Conservation (phyloP, 148 eudicot species). For the Pouteria glomerata region DNA sequence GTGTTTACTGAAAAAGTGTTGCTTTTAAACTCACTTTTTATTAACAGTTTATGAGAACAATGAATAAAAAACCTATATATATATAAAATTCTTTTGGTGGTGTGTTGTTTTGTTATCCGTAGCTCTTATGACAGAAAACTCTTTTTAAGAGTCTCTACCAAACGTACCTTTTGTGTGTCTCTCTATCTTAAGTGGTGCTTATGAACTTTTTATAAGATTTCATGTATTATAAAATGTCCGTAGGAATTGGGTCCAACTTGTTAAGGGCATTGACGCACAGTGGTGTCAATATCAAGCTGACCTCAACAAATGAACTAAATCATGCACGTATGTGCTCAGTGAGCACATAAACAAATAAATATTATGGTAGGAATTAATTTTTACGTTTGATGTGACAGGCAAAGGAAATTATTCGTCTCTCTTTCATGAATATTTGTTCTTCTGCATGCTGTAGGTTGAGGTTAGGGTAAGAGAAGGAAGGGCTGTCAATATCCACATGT, state of each 20-base stretch:
- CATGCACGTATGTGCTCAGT: neutral
- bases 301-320: no score
- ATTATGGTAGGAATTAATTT: no score
- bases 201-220: neutral
- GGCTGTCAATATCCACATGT: conserved; percentile 90
- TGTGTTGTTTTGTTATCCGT: neutral
- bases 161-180: neutral
- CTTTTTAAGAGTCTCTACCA: neutral
- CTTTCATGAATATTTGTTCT: no score
- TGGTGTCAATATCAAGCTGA: neutral
- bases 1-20: neutral
- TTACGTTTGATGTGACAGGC: no score
- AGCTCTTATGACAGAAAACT: neutral
- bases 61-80: neutral
- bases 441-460: conserved; percentile 82
- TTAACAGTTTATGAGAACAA: neutral
- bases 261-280: neutral
- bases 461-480: conserved; percentile 83
- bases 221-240: neutral
- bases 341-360: no score
- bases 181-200: neutral
- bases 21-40: neutral
- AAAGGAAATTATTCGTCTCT: no score
- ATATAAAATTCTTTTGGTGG: neutral
- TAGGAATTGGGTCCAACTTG: neutral